Evolutionary conservation across 768 basidiomycete genomes (phyloP).

Genomic region (Strobilomyces confusus): DNA sequence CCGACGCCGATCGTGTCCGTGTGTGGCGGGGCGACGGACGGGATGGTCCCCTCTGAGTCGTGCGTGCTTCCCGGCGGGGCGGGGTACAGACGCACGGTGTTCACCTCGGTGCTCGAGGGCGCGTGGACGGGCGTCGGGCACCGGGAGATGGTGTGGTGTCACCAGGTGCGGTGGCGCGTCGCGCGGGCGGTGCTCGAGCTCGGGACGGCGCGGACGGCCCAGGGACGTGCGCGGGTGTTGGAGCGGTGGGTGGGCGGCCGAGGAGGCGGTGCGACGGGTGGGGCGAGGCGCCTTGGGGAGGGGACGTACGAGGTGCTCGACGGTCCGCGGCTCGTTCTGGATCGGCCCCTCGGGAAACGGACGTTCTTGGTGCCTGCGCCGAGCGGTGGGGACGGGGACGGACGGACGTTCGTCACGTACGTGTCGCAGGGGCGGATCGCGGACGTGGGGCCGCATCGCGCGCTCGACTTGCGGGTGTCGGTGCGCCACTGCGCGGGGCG

Average conservation of each 20-base stretch:
- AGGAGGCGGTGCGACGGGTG: not conserved
- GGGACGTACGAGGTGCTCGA: slow-evolving; percentile 37
- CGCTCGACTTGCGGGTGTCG: slow-evolving; percentile 42
- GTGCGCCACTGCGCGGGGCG: slow-evolving; percentile 43
- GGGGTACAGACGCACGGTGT: slow-evolving; percentile 59
- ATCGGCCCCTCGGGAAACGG: slow-evolving; percentile 38
- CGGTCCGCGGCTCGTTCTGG: slow-evolving; percentile 39
- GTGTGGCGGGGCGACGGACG: slow-evolving; percentile 89
- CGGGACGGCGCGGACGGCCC: slow-evolving; percentile 29
- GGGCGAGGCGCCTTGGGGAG: slow-evolving; percentile 1
- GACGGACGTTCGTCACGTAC: slow-evolving; percentile 46
- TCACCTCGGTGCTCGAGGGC: slow-evolving; percentile 85
- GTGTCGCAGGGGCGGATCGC: slow-evolving; percentile 57
- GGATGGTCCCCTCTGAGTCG: slow-evolving; percentile 88
- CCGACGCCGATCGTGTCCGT: slow-evolving; percentile 75
- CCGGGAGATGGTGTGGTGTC: slow-evolving; percentile 97
- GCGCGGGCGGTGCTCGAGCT: slow-evolving; percentile 77
- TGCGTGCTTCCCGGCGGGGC: slow-evolving; percentile 53
- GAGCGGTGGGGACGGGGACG: not conserved
- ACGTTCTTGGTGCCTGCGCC: slow-evolving; percentile 50
- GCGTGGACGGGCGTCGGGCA: slow-evolving; percentile 96
- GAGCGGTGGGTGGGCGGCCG: slow-evolving; percentile 63
- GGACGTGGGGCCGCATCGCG: slow-evolving; percentile 47
- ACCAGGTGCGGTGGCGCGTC: slow-evolving; percentile 89
- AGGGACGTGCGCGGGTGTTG: slow-evolving; percentile 35